Percentiles rank a stretch among this genome's conserved stretches.
These are phyloP conservation scores for Rhytidhysteron rufulum DNA, from an alignment of 2,329 filamentous ascomycete genomes.

Conservation along the genomic window DNA sequence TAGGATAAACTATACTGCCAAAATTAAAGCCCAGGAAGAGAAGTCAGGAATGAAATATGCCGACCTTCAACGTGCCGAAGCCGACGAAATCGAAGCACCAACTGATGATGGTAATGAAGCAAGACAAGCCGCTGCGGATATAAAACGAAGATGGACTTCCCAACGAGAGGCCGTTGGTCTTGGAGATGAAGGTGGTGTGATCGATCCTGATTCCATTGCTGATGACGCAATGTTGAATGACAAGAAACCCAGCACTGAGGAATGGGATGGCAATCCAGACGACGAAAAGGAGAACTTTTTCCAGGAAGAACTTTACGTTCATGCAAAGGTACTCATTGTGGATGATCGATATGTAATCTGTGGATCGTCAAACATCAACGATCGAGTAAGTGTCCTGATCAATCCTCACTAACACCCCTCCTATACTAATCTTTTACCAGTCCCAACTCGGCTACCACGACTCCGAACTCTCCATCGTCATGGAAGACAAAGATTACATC, in stretches of 20 bases:
- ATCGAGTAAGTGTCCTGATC: constrained; percentile 52
- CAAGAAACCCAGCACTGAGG: constrained; percentile 61
- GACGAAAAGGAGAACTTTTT: constrained; percentile 84
- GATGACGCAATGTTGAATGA: constrained; percentile 77
- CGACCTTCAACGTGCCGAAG: constrained; percentile 81
- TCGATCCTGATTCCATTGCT: constrained; percentile 63
- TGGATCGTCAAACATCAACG: constrained; percentile 87
- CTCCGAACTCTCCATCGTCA: constrained; percentile 83
- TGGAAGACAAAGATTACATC: constrained; percentile 74
- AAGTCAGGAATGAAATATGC: constrained; percentile 79
- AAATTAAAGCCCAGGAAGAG: constrained; percentile 70
- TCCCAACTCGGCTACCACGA: constrained; percentile 85
- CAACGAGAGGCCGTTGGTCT: constrained; percentile 38
- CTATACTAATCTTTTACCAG: constrained; percentile 11
- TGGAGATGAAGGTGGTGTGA: constrained; percentile 33
- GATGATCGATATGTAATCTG: constrained; percentile 84
- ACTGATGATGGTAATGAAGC: constrained; percentile 33
- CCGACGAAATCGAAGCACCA: constrained; percentile 74
- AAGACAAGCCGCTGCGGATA: constrained; percentile 43
- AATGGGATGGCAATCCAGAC: constrained; percentile 70
- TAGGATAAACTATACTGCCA: constrained; percentile 77
- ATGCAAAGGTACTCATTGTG: constrained; percentile 84
- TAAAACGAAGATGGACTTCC: constrained; percentile 43
- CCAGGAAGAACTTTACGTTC: constrained; percentile 94
- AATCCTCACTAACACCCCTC: constrained; percentile 2